These are phyloP conservation scores for Termitomyces heimii DNA, from an alignment of 768 basidiomycete species.

Conservation along the genomic window DNA sequence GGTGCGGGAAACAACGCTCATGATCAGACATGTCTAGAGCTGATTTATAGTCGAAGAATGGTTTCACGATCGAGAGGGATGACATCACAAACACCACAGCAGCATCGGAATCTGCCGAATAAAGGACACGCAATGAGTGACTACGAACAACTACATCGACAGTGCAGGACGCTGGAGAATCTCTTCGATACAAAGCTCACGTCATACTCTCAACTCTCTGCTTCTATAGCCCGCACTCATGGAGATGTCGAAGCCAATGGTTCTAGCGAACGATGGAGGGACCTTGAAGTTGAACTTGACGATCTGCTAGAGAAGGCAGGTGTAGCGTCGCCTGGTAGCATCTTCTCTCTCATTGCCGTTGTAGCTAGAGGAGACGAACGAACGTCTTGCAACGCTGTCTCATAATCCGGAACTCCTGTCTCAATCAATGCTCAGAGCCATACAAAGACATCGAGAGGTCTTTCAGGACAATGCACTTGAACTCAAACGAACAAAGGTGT, in stretches of 20 bases:
- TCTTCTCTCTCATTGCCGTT: conserved; percentile 10
- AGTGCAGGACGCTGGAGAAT: conserved; percentile 91
- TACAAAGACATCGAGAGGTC: conserved; percentile 88
- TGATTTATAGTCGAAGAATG: neutral
- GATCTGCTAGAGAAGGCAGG: conserved; percentile 80
- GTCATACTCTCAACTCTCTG: conserved; percentile 82
- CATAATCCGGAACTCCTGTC: conserved; percentile 68
- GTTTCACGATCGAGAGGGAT: neutral
- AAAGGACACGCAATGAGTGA: conserved; percentile 45
- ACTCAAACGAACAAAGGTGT: conserved; percentile 78
- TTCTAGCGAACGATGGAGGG: conserved; percentile 67
- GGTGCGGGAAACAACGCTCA: neutral
- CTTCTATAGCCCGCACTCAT: conserved; percentile 46
- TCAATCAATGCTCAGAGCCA: conserved; percentile 79
- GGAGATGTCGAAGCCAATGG: conserved; percentile 68
- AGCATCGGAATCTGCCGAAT: conserved; percentile 11
- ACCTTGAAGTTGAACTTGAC: conserved; percentile 82
- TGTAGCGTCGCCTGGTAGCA: conserved; percentile 1
- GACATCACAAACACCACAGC: conserved; percentile 5
- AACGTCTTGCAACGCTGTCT: conserved; percentile 65
- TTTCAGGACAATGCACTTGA: conserved; percentile 85
- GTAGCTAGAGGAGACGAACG: conserved; percentile 85
- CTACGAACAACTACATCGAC: conserved; percentile 87
- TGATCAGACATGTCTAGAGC: neutral
- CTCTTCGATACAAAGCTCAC: conserved; percentile 89